These are phyloP conservation scores for Colletotrichum costaricense DNA, from an alignment of 2,329 filamentous ascomycete genomes.

Conservation along the genomic window DNA sequence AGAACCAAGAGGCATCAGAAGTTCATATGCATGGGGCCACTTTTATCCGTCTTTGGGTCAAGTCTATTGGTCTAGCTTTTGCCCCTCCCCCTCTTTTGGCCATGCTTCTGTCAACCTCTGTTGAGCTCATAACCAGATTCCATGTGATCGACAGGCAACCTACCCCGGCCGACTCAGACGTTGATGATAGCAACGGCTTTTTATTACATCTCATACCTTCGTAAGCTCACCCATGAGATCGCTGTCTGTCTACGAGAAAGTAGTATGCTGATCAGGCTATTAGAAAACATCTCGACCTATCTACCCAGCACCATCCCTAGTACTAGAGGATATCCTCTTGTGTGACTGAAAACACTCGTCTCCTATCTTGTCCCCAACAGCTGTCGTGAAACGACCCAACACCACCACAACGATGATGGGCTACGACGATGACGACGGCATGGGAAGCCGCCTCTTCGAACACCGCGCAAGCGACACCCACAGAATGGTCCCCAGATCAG, in stretches of 20 bases:
- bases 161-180: no score
- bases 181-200: no score
- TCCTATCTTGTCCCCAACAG: no score
- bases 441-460: constrained; percentile 1
- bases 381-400: background rate
- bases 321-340: background rate
- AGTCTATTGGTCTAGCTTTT: background rate
- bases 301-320: background rate
- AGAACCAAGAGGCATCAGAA: no score
- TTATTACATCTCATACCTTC: background rate
- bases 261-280: background rate
- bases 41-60: background rate
- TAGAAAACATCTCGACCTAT: background rate
- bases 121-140: no score
- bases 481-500: background rate
- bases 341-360: background rate
- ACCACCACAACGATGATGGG: background rate
- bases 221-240: background rate
- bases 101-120: background rate
- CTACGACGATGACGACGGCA: constrained; percentile 6
- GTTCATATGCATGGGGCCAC: background rate
- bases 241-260: background rate
- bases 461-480: constrained; percentile 3
- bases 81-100: constrained; percentile 1
- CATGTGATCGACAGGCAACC: no score